These are phyloP conservation scores for Pleurotus eryngii DNA, from an alignment of 768 basidiomycete genomes.

Conservation along the genomic window DNA sequence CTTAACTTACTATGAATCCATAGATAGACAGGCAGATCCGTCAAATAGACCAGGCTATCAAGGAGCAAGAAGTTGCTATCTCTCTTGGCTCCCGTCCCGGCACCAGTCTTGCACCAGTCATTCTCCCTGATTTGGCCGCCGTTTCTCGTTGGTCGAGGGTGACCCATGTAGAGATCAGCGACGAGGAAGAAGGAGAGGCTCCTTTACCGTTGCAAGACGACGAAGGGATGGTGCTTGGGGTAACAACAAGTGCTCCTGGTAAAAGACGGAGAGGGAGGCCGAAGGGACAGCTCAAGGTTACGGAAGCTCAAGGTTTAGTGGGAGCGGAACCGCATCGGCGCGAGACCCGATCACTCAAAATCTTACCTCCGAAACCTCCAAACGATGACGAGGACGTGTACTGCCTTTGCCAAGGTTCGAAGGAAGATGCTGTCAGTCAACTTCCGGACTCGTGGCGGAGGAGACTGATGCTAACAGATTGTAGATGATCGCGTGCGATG, in stretches of 20 bases:
- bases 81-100: conserved; percentile 51
- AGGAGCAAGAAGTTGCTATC: conserved; percentile 55
- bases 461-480: conserved; percentile 11
- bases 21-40: conserved; percentile 81
- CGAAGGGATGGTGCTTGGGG: not conserved
- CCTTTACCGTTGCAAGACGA: not conserved
- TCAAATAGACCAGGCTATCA: conserved; percentile 72
- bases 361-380: conserved; percentile 2
- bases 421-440: not conserved
- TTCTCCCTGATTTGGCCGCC: conserved; percentile 56
- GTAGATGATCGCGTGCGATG: conserved; percentile 89
- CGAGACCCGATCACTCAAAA: conserved; percentile 4
- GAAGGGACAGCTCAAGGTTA: not conserved
- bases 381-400: not conserved
- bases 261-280: not conserved
- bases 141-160: conserved; percentile 49
- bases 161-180: conserved; percentile 17
- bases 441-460: not conserved
- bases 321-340: not conserved
- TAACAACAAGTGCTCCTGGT: not conserved
- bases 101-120: conserved; percentile 40
- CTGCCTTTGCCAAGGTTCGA: not conserved
- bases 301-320: not conserved
- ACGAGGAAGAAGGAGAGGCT: not conserved
- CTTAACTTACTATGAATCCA: not conserved